Percentiles rank a stretch among this genome's conserved stretches.
Conservation (phyloP, 2,329 filamentous ascomycete genomes). For the Hymenotorrendiella dingleyae region DNA sequence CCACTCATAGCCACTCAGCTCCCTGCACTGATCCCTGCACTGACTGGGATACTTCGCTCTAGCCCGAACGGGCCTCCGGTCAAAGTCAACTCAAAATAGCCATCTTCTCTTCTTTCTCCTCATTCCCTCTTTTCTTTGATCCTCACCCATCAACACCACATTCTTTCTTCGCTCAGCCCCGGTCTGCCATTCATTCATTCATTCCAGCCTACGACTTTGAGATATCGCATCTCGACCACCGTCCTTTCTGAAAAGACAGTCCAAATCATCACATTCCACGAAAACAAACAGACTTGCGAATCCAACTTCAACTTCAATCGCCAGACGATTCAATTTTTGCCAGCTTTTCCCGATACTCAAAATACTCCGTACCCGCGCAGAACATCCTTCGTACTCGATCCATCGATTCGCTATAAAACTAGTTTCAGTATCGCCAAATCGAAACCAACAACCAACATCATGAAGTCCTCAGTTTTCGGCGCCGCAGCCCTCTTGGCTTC, state of each 20-base stretch:
- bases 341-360: too few species aligned
- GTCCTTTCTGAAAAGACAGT: background rate
- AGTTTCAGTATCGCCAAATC: background rate
- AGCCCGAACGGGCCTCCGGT: too few species aligned
- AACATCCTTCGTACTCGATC: background rate
- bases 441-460: slow-evolving; percentile 19
- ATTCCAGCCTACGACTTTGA: too few species aligned
- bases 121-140: too few species aligned
- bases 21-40: too few species aligned
- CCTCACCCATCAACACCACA: too few species aligned
- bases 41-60: too few species aligned
- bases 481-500: slow-evolving; percentile 26
- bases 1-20: too few species aligned
- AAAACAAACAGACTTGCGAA: background rate
- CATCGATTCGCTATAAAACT: background rate
- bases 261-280: background rate
- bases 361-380: background rate
- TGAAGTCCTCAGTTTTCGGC: slow-evolving; percentile 31
- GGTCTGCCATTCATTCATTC: too few species aligned
- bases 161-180: too few species aligned
- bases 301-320: background rate
- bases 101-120: too few species aligned
- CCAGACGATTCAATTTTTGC: background rate
- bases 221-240: slow-evolving; percentile 5
- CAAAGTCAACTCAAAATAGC: too few species aligned